Percentiles rank a stretch among this genome's conserved stretches.
Evolutionary conservation across 441 rosid species (phyloP).

Genomic region (Mallotus japonicus): DNA sequence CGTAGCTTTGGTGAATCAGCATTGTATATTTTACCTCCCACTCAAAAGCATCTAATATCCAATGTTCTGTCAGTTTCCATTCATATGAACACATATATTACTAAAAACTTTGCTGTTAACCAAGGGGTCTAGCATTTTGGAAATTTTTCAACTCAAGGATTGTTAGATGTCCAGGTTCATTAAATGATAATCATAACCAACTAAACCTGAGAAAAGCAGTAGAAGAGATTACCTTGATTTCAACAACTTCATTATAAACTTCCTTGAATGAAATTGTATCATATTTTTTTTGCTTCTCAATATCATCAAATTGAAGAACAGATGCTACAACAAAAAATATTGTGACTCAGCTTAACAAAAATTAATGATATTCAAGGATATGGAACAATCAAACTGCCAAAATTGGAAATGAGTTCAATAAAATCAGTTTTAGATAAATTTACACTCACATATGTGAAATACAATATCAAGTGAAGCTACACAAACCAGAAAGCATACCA

Average conservation of each 20-base stretch:
- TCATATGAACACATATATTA: background rate
- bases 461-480: slow-evolving; percentile 1
- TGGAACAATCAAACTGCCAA: background rate
- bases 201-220: slow-evolving; percentile 9
- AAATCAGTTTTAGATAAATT: background rate
- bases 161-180: background rate
- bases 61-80: background rate
- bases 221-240: slow-evolving; percentile 60
- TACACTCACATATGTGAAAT: background rate
- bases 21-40: background rate
- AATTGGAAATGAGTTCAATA: background rate
- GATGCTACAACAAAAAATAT: slow-evolving; percentile 57
- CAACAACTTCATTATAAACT: slow-evolving; percentile 59
- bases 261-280: slow-evolving; percentile 69
- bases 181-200: slow-evolving; percentile 10
- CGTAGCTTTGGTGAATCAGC: background rate
- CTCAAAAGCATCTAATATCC: background rate
- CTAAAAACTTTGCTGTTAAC: slow-evolving; percentile 1
- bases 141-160: background rate
- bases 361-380: background rate
- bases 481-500: slow-evolving; percentile 41
- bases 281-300: slow-evolving; percentile 62
- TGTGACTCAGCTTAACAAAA: slow-evolving; percentile 20
- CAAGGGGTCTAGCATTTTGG: background rate
- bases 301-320: slow-evolving; percentile 63